These are phyloP conservation scores for Fusarium sp. DNA, from an alignment of 2,329 filamentous ascomycete species.

Conservation along the genomic window DNA sequence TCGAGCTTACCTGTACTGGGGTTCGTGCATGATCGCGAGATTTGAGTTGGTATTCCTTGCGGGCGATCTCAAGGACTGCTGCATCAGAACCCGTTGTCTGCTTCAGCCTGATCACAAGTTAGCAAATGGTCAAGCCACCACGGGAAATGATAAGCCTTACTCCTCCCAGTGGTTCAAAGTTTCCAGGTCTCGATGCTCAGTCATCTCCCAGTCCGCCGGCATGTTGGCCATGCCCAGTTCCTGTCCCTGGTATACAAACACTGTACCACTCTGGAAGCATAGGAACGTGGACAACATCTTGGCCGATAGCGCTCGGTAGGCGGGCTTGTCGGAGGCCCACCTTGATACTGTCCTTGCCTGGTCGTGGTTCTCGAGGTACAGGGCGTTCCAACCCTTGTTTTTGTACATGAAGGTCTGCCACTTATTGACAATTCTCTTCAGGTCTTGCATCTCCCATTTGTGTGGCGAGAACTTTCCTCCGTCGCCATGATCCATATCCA, in stretches of 20 bases:
- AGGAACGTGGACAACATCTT: slow-evolving; percentile 63
- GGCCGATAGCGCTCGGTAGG: slow-evolving; percentile 49
- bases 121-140: neutral
- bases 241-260: slow-evolving; percentile 69
- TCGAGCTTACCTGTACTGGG: slow-evolving; percentile 16
- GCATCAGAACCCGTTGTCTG: neutral
- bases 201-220: slow-evolving; percentile 57
- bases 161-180: slow-evolving; percentile 32
- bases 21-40: slow-evolving; percentile 25
- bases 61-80: slow-evolving; percentile 5
- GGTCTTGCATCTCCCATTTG: slow-evolving; percentile 25
- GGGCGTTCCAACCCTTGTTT: slow-evolving; percentile 64
- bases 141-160: neutral
- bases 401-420: slow-evolving; percentile 55
- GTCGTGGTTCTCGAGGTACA: slow-evolving; percentile 73
- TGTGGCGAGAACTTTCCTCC: slow-evolving; percentile 26
- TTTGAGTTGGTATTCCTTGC: slow-evolving; percentile 26
- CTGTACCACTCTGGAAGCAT: slow-evolving; percentile 53
- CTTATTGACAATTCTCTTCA: slow-evolving; percentile 46
- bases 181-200: slow-evolving; percentile 50
- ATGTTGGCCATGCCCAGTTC: slow-evolving; percentile 68
- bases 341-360: slow-evolving; percentile 65
- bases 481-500: slow-evolving; percentile 64
- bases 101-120: neutral
- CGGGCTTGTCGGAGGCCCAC: slow-evolving; percentile 42